These are phyloP conservation scores for Globisporangium cystogenes DNA, from an alignment of 352 stramenopile genomes.

Conservation along the genomic window DNA sequence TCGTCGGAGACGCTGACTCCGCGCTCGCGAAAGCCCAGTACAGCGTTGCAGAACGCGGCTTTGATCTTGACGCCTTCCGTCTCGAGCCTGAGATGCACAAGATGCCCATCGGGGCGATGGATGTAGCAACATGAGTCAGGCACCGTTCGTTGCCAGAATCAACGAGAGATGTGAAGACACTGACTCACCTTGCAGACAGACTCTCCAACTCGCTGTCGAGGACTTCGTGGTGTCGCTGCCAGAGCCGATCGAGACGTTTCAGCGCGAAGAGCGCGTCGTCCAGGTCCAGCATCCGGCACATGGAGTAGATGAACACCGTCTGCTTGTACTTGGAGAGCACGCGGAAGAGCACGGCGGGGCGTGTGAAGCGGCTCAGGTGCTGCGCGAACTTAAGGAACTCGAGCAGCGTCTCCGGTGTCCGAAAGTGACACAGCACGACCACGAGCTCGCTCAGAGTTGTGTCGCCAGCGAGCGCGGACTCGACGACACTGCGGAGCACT, in stretches of 20 bases:
- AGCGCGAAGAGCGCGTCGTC: slow-evolving; percentile 64
- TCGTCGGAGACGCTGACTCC: slow-evolving; percentile 4
- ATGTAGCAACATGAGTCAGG: no score
- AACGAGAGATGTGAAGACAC: not conserved
- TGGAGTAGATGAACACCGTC: slow-evolving; percentile 54
- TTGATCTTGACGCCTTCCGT: slow-evolving; percentile 17
- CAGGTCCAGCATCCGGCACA: slow-evolving; percentile 54
- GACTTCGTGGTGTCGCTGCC: slow-evolving; percentile 17
- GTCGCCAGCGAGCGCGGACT: slow-evolving; percentile 30
- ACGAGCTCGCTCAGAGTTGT: slow-evolving; percentile 37
- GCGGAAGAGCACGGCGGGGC: slow-evolving; percentile 37
- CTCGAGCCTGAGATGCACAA: not conserved
- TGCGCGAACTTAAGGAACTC: slow-evolving; percentile 42
- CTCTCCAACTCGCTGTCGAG: slow-evolving; percentile 24
- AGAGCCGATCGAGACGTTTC: slow-evolving; percentile 52
- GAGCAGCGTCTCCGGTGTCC: slow-evolving; percentile 19
- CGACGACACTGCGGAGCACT: slow-evolving; percentile 32
- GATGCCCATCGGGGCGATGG: no score
- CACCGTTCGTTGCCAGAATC: no score
- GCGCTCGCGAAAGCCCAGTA: slow-evolving; percentile 43
- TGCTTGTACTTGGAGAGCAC: slow-evolving; percentile 46
- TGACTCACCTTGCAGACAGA: slow-evolving; percentile 13
- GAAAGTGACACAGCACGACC: slow-evolving; percentile 50
- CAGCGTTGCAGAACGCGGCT: slow-evolving; percentile 60
- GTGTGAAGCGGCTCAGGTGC: slow-evolving; percentile 18